Conservation (phyloP, 2,329 filamentous ascomycete genomes). For the Xylaria sp. region DNA sequence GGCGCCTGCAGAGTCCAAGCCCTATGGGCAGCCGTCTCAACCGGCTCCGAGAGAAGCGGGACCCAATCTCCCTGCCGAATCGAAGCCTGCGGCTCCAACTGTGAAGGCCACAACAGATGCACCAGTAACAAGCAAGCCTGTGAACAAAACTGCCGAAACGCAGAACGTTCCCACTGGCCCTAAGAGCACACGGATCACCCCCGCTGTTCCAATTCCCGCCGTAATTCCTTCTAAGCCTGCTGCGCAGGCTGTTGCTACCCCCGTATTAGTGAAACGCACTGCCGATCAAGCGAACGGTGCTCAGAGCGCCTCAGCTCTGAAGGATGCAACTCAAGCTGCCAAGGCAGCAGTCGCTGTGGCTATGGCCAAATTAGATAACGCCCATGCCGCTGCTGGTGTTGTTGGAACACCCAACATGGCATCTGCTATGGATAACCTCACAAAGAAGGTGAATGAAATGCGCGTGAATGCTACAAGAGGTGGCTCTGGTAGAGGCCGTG, state of each 20-base stretch:
- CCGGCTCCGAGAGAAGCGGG: slow-evolving; percentile 40
- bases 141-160: slow-evolving; percentile 32
- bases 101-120: slow-evolving; percentile 51
- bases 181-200: slow-evolving; percentile 52
- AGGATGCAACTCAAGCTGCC: slow-evolving; percentile 68
- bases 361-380: slow-evolving; percentile 62
- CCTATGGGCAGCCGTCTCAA: slow-evolving; percentile 42
- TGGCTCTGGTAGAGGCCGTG: slow-evolving; percentile 42
- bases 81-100: slow-evolving; percentile 57
- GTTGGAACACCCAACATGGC: slow-evolving; percentile 30
- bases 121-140: slow-evolving; percentile 36
- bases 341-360: slow-evolving; percentile 74
- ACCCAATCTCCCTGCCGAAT: slow-evolving; percentile 61
- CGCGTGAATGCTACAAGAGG: slow-evolving; percentile 54
- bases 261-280: slow-evolving; percentile 34
- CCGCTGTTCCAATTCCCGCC: slow-evolving; percentile 59
- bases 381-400: slow-evolving; percentile 24
- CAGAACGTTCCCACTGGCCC: slow-evolving; percentile 44
- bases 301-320: slow-evolving; percentile 41
- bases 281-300: slow-evolving; percentile 35
- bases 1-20: slow-evolving; percentile 51
- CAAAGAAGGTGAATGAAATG: slow-evolving; percentile 73
- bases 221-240: slow-evolving; percentile 32
- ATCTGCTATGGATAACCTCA: slow-evolving; percentile 62
- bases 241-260: slow-evolving; percentile 29